Evolutionary conservation across 345 rosid species (phyloP), one percentile per base, ranked within the genome.

Genomic region (Erodium maritimum): DNA sequence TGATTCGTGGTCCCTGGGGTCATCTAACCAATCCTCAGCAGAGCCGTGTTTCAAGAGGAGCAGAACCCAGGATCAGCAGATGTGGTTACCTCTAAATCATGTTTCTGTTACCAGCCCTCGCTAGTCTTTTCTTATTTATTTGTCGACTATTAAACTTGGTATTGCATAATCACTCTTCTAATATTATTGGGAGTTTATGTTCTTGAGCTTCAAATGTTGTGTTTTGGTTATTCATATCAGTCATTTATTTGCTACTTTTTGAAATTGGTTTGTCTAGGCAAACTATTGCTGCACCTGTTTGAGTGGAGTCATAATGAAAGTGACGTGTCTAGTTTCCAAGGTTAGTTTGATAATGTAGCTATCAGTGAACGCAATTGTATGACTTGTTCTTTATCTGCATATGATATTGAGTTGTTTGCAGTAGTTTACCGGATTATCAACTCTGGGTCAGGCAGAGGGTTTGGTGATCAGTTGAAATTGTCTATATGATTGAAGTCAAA

Each of bases 51-150:
- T 75, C 67, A 88, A 91, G 69, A 79, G 90, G 71, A 83, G 79
- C 65, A 86, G 85, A 60, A 59, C 73, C 23, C 80, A 74, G 52
- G 84, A 79, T 61, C 94, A 83, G 71, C 88, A 79, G 71, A 85
- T 80, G 85, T 80, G 63, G 62, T 60, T 85, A 75, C 80, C 91
- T 19, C 56, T 72, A 52, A 82, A 82, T 60, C 73, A 72, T 68
- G 76, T 80, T 79, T 80, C 77, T 70, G 78, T 82, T 74, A 74
- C 80, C 71, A 86, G 88, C 68, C 88, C 82, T 66, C 88, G 48
- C 62, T 84, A 77, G 75, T 71, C 62, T 63, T 64, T 56, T 66
- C 60, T 65, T 65, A 37, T 61, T 55, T 46, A 59, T 61, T 60
- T 69, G 61, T 60, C 70, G 65, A 59, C 63, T 42, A 16, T 50